phyloP scores from a whole-genome alignment of 345 rosid genomes.

The Geranium brycei region DNA sequence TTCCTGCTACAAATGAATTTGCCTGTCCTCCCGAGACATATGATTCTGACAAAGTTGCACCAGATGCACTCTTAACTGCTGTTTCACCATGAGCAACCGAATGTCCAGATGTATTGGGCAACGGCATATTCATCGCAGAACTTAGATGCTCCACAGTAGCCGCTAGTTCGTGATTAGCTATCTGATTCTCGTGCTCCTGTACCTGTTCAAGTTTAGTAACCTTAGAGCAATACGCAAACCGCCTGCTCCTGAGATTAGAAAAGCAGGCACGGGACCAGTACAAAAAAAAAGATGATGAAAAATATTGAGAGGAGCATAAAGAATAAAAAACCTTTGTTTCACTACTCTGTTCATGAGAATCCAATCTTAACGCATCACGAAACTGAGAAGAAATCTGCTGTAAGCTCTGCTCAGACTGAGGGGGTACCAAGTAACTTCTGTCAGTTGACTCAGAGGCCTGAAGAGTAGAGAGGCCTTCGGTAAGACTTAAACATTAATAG shows the following conservation, averaged over 20 bases:
- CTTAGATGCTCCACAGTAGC: constrained; percentile 38
- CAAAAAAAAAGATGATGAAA: not conserved
- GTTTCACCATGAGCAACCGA: constrained; percentile 23
- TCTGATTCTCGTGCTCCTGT: constrained; percentile 37
- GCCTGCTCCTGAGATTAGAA: constrained; percentile 1
- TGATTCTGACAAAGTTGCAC: constrained; percentile 27
- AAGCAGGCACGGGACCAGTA: constrained; percentile 7
- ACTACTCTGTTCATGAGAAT: constrained; percentile 29
- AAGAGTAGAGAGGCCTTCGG: not conserved
- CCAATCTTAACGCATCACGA: constrained; percentile 39
- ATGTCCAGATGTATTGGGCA: constrained; percentile 23
- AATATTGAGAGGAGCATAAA: not conserved
- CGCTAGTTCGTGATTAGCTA: constrained; percentile 23
- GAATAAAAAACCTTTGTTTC: constrained; percentile 43
- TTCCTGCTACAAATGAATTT: constrained; percentile 4
- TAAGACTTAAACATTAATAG: no score
- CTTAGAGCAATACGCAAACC: constrained; percentile 7
- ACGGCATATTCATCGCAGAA: constrained; percentile 25
- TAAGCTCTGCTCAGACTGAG: constrained; percentile 38
- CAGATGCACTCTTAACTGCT: constrained; percentile 17
- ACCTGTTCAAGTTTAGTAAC: constrained; percentile 8
- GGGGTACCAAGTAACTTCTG: constrained; percentile 27
- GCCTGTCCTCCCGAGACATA: constrained; percentile 24
- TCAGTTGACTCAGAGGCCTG: constrained; percentile 54
- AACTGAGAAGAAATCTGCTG: constrained; percentile 66